Evolutionary conservation across 176 grass and related monocot genomes (phyloP), one percentile per base, ranked within the genome.

Genomic region (Pontederia paniculata): DNA sequence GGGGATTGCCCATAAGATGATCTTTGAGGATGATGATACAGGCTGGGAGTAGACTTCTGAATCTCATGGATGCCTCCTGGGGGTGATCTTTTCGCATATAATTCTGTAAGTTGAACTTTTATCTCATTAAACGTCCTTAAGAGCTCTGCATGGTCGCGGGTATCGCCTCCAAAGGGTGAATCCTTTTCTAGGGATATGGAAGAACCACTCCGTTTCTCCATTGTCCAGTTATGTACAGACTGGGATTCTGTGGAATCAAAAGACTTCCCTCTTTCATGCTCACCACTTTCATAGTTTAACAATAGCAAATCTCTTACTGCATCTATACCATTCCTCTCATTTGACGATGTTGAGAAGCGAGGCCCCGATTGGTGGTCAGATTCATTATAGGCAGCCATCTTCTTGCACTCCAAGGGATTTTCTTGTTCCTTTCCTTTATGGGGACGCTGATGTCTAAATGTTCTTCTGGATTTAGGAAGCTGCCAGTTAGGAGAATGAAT

Each of bases 41-140:
- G 17, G 25, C n/a, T 42, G 31, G 23, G 9, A n/a, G 9, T 15
- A 58, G 55, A 58, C 23, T 78, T 69, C 58, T 72, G 80, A 22
- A 50, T 66, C 54, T 67, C 70, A 58, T 80, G 66, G 28, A 55
- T 28, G 31, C 54, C 76, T 72, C 64, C 78, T 9, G 42, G 62
- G 14, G 63, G 58, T 50, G 73, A 70, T 12, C 56, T 83, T 70
- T 51, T 70, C 23, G 63, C 87, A 44, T 69, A 84, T 55, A 82
- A 77, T 62, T 62, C 79, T 63, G 44, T 78, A 43, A 88, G 70
- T 52, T 80, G 73, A 55, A 82, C 73, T 69, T 83, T 84, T 48
- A 91, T 64, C 10, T 69, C 87, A 64, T 84, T 83, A 69, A 98
- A 80, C 84, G 84, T 98, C 60, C 72, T 82, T 50, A 82, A 54